Conservation (phyloP, 805 yeast species). For the Tanozyma kutaoensis region DNA sequence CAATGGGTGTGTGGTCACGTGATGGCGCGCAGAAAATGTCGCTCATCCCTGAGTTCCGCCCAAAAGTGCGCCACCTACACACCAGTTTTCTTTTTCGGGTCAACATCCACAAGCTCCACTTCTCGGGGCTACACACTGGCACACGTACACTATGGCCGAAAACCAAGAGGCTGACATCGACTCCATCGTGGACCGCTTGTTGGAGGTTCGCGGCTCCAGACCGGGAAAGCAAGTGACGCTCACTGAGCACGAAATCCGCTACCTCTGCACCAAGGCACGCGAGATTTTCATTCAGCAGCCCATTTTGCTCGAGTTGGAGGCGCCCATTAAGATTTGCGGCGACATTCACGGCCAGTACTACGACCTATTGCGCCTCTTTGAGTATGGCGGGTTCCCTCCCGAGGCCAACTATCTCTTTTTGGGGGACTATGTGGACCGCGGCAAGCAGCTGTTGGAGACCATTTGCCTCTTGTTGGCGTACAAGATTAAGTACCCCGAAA, state of each 20-base stretch:
- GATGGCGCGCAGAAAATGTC: too few relatives aligned
- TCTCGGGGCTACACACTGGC: too few relatives aligned
- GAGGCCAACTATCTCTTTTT: slow-evolving; percentile 92
- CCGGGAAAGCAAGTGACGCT: slow-evolving; percentile 96
- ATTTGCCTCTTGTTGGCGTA: slow-evolving; percentile 88
- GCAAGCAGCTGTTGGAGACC: slow-evolving; percentile 93
- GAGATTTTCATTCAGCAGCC: slow-evolving; percentile 98
- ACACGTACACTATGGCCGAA: slow-evolving; percentile 20
- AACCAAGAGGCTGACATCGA: slow-evolving; percentile 82
- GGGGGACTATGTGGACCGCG: slow-evolving; percentile 98
- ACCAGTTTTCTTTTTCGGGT: too few relatives aligned
- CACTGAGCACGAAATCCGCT: slow-evolving; percentile 89
- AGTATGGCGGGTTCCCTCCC: slow-evolving; percentile 98
- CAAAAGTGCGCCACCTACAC: too few relatives aligned
- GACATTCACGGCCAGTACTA: slow-evolving; percentile 98
- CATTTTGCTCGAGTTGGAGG: slow-evolving; percentile 86
- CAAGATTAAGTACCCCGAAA: slow-evolving; percentile 96
- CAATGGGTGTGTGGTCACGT: too few relatives aligned
- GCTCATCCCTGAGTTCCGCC: too few relatives aligned
- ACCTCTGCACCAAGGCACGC: slow-evolving; percentile 93
- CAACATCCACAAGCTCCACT: too few relatives aligned
- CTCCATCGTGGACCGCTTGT: slow-evolving; percentile 89
- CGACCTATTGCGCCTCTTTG: slow-evolving; percentile 87
- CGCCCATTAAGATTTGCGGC: slow-evolving; percentile 94
- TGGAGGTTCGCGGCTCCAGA: slow-evolving; percentile 96